Evolutionary conservation across 441 rosid genomes (phyloP).

Genomic region (Pelargonium citronellum): DNA sequence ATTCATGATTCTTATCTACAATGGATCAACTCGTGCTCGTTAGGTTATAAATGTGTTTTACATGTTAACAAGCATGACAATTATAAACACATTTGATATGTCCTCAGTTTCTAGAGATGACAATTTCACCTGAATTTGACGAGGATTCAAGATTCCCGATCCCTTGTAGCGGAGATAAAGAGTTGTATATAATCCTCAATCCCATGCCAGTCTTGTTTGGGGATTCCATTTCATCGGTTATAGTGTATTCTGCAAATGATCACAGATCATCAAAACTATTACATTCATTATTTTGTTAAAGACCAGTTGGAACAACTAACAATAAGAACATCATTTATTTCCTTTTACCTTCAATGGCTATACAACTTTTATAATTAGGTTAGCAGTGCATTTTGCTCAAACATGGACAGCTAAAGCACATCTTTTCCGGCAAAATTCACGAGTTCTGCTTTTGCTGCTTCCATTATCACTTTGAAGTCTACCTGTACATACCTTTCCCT

Average conservation of each 20-base stretch:
- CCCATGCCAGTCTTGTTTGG: too few relatives aligned
- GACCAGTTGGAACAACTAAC: neutral
- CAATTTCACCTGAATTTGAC: too few relatives aligned
- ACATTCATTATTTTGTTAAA: neutral
- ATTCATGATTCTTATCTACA: too few relatives aligned
- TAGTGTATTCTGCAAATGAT: neutral
- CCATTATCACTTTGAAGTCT: constrained; percentile 64
- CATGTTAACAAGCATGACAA: too few relatives aligned
- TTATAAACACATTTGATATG: too few relatives aligned
- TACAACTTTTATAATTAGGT: neutral
- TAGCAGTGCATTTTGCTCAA: neutral
- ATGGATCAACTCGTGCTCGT: too few relatives aligned
- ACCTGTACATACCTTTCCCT: constrained; percentile 74
- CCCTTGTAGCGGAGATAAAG: too few relatives aligned
- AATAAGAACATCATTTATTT: neutral
- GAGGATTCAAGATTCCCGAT: too few relatives aligned
- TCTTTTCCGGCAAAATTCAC: constrained; percentile 54
- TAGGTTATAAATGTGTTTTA: too few relatives aligned
- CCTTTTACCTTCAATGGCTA: neutral
- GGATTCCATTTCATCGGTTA: neutral
- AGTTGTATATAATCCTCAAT: too few relatives aligned
- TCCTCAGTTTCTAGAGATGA: too few relatives aligned
- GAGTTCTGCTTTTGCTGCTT: constrained; percentile 76
- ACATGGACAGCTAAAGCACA: constrained; percentile 30
- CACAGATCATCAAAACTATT: neutral